These are phyloP conservation scores for Botrytis aclada DNA, from an alignment of 2,329 filamentous ascomycete species.

Conservation along the genomic window DNA sequence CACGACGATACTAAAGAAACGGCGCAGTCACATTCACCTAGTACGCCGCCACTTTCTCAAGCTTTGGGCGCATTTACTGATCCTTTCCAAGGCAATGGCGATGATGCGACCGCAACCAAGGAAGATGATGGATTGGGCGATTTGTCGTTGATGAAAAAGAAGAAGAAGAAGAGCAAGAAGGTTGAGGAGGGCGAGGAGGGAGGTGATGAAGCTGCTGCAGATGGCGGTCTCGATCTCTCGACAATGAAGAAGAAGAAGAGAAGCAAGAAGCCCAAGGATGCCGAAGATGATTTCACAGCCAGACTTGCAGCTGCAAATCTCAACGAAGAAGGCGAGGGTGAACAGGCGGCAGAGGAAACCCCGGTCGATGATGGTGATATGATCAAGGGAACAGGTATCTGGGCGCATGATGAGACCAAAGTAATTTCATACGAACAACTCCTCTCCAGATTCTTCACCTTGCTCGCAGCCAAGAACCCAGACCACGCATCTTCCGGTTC, in stretches of 20 bases:
- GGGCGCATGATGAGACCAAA: conserved; percentile 38
- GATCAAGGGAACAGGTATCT: conserved; percentile 41
- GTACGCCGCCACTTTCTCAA: conserved; percentile 58
- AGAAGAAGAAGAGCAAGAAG: conserved; percentile 92
- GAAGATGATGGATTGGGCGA: conserved; percentile 33
- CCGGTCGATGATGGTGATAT: conserved; percentile 37
- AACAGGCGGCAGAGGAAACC: conserved; percentile 26
- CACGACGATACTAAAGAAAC: conserved; percentile 73
- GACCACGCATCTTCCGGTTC: conserved; percentile 85
- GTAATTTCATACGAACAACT: conserved; percentile 81
- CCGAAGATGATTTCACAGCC: conserved; percentile 38
- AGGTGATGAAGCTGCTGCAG: conserved; percentile 50
- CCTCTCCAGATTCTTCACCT: conserved; percentile 88
- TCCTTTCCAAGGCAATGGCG: conserved; percentile 40
- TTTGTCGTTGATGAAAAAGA: conserved; percentile 75
- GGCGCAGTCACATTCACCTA: conserved; percentile 73
- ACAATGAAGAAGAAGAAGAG: conserved; percentile 40
- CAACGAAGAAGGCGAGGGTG: conserved; percentile 32
- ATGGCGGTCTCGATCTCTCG: conserved; percentile 46
- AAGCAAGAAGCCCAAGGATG: conserved; percentile 38
- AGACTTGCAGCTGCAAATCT: conserved; percentile 38
- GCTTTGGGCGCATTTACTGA: conserved; percentile 56
- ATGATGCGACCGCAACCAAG: conserved; percentile 27
- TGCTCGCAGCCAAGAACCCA: conserved; percentile 93
- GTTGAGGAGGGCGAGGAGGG: conserved; percentile 61